Percentiles rank a stretch among this genome's conserved stretches.
Evolutionary conservation across 441 rosid genomes (phyloP).

Genomic region (Erodium moschatum): DNA sequence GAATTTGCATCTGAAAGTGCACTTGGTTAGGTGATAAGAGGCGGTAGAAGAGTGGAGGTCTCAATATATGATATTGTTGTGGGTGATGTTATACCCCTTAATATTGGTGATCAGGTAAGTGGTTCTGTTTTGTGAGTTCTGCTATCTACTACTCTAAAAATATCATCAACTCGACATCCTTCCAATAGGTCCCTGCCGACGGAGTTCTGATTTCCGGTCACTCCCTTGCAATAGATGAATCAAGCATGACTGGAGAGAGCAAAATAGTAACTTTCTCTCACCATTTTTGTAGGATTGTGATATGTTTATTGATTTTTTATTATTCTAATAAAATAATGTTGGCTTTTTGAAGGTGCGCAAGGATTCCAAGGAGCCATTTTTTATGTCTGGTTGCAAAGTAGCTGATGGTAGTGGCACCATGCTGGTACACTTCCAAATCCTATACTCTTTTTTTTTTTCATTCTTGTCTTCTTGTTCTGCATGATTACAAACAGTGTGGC

Average conservation of each 20-base stretch:
- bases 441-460: not conserved
- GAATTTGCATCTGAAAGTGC: not conserved
- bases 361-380: constrained; percentile 79
- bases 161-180: not conserved
- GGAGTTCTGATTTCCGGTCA: constrained; percentile 82
- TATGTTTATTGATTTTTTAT: constrained; percentile 10
- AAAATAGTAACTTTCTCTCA: constrained; percentile 54
- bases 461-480: not conserved
- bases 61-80: constrained; percentile 94
- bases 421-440: constrained; percentile 49
- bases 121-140: not conserved
- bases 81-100: constrained; percentile 90
- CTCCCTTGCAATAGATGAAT: constrained; percentile 92
- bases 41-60: constrained; percentile 68
- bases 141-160: not conserved
- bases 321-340: constrained; percentile 6
- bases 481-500: not conserved
- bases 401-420: constrained; percentile 95
- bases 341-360: constrained; percentile 60
- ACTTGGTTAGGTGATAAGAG: constrained; percentile 62
- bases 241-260: constrained; percentile 99
- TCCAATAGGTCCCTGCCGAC: constrained; percentile 89
- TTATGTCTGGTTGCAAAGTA: constrained; percentile 98
- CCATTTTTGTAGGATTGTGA: constrained; percentile 13
- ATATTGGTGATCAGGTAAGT: constrained; percentile 91